A percentile compares a stretch with the other conserved stretches of the same genome.
Evolutionary conservation across 345 rosid genomes (phyloP).

Genomic region (Raphanus raphanistrum): DNA sequence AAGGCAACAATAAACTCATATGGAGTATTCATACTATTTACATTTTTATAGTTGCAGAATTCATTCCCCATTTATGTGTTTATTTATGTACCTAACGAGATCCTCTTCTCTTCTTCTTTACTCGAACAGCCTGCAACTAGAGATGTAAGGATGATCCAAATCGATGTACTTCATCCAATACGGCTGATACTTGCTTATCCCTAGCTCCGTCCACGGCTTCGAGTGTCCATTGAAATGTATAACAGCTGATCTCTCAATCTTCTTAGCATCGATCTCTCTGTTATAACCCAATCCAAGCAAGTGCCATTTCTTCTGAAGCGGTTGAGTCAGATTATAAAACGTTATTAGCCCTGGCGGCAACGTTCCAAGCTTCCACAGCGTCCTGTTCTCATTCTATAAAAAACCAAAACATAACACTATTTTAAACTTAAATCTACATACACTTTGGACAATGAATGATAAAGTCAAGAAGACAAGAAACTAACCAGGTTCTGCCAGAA

Average conservation of each 20-base stretch:
- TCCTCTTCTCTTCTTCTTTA: constrained; percentile 19
- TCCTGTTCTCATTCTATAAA: constrained; percentile 51
- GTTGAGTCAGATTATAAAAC: constrained; percentile 53
- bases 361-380: constrained; percentile 58
- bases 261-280: constrained; percentile 40
- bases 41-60: background rate
- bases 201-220: constrained; percentile 72
- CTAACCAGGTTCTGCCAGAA: constrained; percentile 48
- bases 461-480: background rate
- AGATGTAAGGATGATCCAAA: constrained; percentile 39
- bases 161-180: constrained; percentile 53
- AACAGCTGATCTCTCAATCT: constrained; percentile 54
- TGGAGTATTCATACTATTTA: background rate
- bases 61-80: background rate
- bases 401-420: background rate
- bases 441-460: background rate
- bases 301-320: constrained; percentile 61
- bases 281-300: constrained; percentile 65
- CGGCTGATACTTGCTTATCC: constrained; percentile 50
- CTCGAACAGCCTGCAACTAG: constrained; percentile 30
- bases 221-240: constrained; percentile 67
- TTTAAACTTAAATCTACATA: background rate
- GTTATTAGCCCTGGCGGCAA: constrained; percentile 65
- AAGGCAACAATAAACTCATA: constrained; percentile 1
- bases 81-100: constrained; percentile 15